These are phyloP conservation scores for Lasiodiplodia citricola DNA, from an alignment of 2,329 filamentous ascomycete genomes.

Conservation along the genomic window DNA sequence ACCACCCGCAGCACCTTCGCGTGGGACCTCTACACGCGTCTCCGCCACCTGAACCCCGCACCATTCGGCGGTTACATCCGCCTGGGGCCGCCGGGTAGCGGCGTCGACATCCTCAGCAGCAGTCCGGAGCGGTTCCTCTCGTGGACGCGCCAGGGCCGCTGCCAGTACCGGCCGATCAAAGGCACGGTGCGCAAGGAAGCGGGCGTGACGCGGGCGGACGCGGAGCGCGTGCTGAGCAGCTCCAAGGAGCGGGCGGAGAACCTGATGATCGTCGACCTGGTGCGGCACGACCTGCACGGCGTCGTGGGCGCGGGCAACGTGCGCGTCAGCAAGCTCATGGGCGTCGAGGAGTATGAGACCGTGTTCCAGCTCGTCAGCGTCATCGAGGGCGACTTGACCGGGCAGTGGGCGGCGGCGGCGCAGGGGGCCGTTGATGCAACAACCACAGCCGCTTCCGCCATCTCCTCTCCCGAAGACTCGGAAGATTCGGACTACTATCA, in stretches of 20 bases:
- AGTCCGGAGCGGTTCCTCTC: conserved; percentile 90
- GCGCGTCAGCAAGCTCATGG: conserved; percentile 76
- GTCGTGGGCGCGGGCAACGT: conserved; percentile 79
- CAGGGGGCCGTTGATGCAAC: background rate
- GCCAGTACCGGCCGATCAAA: conserved; percentile 92
- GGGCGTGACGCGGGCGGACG: conserved; percentile 71
- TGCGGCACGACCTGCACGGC: conserved; percentile 91
- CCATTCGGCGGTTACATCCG: conserved; percentile 84
- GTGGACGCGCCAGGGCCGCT: conserved; percentile 65
- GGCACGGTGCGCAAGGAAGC: conserved; percentile 85
- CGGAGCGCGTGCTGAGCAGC: conserved; percentile 73
- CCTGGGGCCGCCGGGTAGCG: conserved; percentile 55
- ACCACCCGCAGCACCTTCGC: conserved; percentile 40
- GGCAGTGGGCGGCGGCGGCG: background rate
- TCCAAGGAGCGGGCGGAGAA: conserved; percentile 96
- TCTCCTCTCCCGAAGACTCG: background rate
- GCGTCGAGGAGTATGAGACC: conserved; percentile 87
- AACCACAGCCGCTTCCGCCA: background rate
- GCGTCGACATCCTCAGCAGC: conserved; percentile 73
- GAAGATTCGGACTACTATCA: background rate
- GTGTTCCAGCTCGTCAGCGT: conserved; percentile 93
- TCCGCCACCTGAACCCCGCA: conserved; percentile 75
- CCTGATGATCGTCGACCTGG: conserved; percentile 96
- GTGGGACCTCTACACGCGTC: conserved; percentile 75
- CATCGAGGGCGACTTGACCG: conserved; percentile 66